Conservation (phyloP, 352 stramenopile species). For the Phytophthora uliginosa region DNA sequence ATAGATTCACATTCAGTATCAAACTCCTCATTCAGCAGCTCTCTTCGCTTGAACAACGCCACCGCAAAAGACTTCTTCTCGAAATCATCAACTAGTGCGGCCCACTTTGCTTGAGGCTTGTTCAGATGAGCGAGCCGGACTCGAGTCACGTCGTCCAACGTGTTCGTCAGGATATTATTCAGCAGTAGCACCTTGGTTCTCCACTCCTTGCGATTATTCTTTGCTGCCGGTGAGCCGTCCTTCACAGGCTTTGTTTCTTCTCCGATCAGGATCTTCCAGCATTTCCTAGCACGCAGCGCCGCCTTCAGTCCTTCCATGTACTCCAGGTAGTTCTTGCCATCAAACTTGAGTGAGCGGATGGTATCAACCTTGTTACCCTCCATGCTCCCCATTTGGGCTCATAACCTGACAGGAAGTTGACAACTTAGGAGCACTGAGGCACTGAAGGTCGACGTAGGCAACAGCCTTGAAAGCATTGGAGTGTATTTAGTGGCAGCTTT, state of each 20-base stretch:
- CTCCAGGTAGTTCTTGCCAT: constrained; percentile 18
- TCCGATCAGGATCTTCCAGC: constrained; percentile 27
- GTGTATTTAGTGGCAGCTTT: not conserved
- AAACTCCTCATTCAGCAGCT: constrained; percentile 9
- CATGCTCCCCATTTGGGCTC: constrained; percentile 14
- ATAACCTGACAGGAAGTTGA: constrained; percentile 1
- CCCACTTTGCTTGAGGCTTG: constrained; percentile 19
- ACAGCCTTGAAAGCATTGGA: not conserved
- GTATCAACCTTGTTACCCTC: constrained; percentile 9
- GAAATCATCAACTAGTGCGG: constrained; percentile 16
- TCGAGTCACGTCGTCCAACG: constrained; percentile 16
- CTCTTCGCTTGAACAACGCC: constrained; percentile 4
- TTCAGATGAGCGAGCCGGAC: constrained; percentile 18
- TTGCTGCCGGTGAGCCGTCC: not conserved
- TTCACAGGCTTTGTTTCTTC: constrained; percentile 3
- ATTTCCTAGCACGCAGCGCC: constrained; percentile 7
- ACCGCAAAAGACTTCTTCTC: constrained; percentile 26
- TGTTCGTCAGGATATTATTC: constrained; percentile 27
- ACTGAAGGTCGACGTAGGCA: not conserved
- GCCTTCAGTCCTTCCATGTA: constrained; percentile 23
- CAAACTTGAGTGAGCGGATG: constrained; percentile 6
- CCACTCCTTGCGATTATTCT: constrained; percentile 13
- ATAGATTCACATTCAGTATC: not conserved
- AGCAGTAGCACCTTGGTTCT: constrained; percentile 8
- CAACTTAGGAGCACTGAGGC: not conserved